Conservation (phyloP, 352 stramenopile species). For the Pythium rhizo-oryzae region DNA sequence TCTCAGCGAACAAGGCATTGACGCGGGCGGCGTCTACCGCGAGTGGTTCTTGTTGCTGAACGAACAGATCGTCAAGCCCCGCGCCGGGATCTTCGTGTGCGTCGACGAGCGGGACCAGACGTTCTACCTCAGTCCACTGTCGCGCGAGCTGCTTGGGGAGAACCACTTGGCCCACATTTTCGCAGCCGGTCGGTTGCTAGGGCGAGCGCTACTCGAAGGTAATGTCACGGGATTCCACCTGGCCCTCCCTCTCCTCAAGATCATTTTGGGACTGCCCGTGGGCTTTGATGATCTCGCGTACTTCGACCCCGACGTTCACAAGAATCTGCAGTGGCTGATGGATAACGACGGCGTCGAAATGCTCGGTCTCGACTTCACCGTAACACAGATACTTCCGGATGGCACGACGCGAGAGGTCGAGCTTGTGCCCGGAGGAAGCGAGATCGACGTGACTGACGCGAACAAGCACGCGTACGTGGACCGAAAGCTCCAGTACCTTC, state of each 20-base stretch:
- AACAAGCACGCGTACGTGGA: constrained; percentile 96
- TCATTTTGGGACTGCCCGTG: constrained; percentile 94
- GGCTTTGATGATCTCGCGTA: constrained; percentile 93
- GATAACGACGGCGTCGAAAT: constrained; percentile 52
- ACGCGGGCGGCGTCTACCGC: too few species aligned
- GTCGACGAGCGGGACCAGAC: too few species aligned
- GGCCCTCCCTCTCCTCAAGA: constrained; percentile 95
- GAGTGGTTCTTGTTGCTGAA: too few species aligned
- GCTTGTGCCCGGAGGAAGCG: constrained; percentile 50
- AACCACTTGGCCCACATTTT: constrained; percentile 68
- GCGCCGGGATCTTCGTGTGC: too few species aligned
- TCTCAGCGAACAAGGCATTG: too few species aligned
- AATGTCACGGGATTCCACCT: constrained; percentile 95
- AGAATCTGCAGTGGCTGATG: constrained; percentile 62
- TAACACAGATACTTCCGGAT: constrained; percentile 34
- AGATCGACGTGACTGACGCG: constrained; percentile 67
- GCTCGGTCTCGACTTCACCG: constrained; percentile 64
- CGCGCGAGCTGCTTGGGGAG: constrained; percentile 51
- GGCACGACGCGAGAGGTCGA: constrained; percentile 40
- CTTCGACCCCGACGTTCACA: constrained; percentile 55
- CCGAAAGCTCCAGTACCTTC: constrained; percentile 90
- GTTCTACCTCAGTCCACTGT: constrained; percentile 29
- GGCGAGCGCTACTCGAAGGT: constrained; percentile 78
- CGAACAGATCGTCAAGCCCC: too few species aligned
- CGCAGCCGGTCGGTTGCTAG: constrained; percentile 51